Evolutionary conservation across 176 grass and related monocot genomes (phyloP).

Genomic region (Eleusine coracana): DNA sequence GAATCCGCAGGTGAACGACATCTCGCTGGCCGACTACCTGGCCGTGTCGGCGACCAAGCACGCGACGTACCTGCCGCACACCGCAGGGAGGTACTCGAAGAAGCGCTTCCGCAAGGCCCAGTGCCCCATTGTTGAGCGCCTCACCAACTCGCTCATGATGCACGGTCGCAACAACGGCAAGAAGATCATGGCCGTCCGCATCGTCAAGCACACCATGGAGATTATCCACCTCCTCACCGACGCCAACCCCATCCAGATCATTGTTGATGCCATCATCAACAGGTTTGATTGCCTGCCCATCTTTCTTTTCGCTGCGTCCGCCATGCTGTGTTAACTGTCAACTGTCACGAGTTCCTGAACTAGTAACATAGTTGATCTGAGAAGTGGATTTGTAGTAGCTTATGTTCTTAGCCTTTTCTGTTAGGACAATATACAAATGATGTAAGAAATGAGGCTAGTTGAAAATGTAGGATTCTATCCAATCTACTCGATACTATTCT

Average conservation of each 20-base stretch:
- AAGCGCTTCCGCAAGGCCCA: constrained; percentile 78
- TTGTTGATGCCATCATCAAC: constrained; percentile 76
- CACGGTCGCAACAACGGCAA: constrained; percentile 77
- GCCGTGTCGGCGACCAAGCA: constrained; percentile 59
- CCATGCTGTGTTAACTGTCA: background rate
- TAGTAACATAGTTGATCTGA: background rate
- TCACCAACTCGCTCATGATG: constrained; percentile 81
- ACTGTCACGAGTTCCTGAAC: background rate
- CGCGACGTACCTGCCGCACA: constrained; percentile 66
- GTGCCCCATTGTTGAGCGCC: constrained; percentile 67
- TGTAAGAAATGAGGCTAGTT: background rate
- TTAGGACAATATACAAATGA: background rate
- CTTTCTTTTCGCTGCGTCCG: background rate
- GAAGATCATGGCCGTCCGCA: constrained; percentile 70
- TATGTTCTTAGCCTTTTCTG: background rate
- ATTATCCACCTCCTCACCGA: constrained; percentile 75
- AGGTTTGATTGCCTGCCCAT: constrained; percentile 26
- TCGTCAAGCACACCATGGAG: constrained; percentile 74
- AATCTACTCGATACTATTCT: background rate
- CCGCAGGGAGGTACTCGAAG: constrained; percentile 59
- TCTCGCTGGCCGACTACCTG: constrained; percentile 65
- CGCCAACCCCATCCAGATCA: constrained; percentile 73
- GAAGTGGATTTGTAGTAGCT: background rate
- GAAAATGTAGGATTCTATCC: background rate
- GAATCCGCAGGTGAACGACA: constrained; percentile 60